Evolutionary conservation across 257 asterid genomes (phyloP).

Genomic region (Penstemon davidsonii): DNA sequence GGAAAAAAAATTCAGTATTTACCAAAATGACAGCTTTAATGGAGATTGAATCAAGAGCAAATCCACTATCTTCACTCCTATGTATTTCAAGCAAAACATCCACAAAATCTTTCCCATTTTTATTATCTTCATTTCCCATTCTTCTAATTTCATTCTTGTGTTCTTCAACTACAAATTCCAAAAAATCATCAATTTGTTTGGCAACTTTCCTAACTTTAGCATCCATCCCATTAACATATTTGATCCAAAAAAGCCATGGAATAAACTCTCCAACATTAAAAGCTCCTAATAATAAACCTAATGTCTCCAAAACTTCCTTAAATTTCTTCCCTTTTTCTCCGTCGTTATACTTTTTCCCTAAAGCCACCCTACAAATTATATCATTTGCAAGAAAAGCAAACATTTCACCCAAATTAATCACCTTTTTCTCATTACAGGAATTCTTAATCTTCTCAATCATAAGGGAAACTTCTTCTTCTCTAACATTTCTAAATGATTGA

Average conservation of each 20-base stretch:
- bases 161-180: conserved; percentile 44
- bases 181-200: conserved; percentile 37
- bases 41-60: conserved; percentile 39
- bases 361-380: conserved; percentile 47
- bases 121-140: conserved; percentile 3
- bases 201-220: conserved; percentile 37
- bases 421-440: conserved; percentile 9
- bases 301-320: conserved; percentile 41
- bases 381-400: conserved; percentile 41
- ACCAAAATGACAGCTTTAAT: conserved; percentile 57
- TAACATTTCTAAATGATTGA: conserved; percentile 40
- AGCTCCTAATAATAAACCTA: conserved; percentile 46
- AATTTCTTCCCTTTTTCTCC: conserved; percentile 44
- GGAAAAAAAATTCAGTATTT: background rate
- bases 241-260: conserved; percentile 50
- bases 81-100: conserved; percentile 56
- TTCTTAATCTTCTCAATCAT: conserved; percentile 35
- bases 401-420: conserved; percentile 37
- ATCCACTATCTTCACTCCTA: conserved; percentile 33
- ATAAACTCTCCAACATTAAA: conserved; percentile 43
- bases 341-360: conserved; percentile 44
- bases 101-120: conserved; percentile 40
- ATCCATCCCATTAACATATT: conserved; percentile 36
- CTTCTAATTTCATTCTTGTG: conserved; percentile 30
- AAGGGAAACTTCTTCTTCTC: conserved; percentile 39